Evolutionary conservation across 192 early-diverging fungal species (phyloP).

Genomic region (Phlyctochytrium arcticum): DNA sequence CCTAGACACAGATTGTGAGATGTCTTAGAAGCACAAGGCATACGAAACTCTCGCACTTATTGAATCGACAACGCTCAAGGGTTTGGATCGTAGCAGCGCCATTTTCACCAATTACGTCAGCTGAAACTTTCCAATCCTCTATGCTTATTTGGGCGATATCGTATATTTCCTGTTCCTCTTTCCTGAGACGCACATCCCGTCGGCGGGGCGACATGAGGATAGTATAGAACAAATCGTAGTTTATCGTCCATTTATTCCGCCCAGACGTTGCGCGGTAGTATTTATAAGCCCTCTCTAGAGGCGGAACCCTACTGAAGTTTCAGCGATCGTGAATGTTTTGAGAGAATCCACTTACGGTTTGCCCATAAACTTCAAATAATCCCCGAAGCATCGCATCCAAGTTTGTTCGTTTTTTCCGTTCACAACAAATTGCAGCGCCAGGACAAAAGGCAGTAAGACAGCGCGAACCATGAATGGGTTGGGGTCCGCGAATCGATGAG

Average conservation of each 20-base stretch:
- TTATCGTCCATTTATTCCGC: not conserved
- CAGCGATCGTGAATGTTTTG: not conserved
- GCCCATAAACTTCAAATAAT: constrained; percentile 1
- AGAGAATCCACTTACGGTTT: not conserved
- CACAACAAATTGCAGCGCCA: too few species aligned
- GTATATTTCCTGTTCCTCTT: too few species aligned
- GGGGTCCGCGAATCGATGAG: not conserved
- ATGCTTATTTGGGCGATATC: not conserved
- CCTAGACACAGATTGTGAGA: too few species aligned
- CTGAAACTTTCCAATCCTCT: not conserved
- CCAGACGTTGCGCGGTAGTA: not conserved
- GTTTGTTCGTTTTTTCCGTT: too few species aligned
- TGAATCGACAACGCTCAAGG: not conserved
- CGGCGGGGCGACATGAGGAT: too few species aligned
- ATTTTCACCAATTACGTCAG: not conserved
- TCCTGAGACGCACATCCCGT: not conserved
- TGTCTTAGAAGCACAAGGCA: too few species aligned
- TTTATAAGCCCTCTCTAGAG: not conserved
- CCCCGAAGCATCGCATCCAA: not conserved
- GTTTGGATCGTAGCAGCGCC: not conserved
- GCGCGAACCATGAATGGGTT: not conserved
- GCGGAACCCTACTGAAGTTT: not conserved
- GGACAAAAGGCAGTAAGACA: not conserved
- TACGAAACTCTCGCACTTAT: too few species aligned
- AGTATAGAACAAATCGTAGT: too few species aligned